phyloP scores from a whole-genome alignment of 108 stramenopile species.

The Epithemia pelagica region DNA sequence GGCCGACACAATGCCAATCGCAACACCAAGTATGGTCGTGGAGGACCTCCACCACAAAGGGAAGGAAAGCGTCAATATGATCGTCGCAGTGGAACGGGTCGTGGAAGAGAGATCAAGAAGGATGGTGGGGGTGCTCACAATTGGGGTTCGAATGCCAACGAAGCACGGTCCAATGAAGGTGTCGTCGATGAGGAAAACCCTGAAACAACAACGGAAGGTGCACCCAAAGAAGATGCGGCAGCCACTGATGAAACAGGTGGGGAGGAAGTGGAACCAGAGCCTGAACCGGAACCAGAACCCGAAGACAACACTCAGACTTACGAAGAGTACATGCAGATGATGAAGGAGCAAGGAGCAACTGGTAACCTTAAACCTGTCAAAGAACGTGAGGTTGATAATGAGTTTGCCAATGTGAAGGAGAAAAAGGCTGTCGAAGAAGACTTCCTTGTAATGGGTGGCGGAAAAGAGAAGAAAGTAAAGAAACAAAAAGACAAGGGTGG shows the following conservation, averaged over 20 bases:
- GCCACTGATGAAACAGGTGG: slow-evolving; percentile 12
- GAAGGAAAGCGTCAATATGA: slow-evolving; percentile 86
- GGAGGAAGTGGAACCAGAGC: slow-evolving; percentile 21
- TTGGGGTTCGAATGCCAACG: slow-evolving; percentile 84
- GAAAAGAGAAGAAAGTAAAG: slow-evolving; percentile 55
- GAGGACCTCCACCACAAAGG: slow-evolving; percentile 54
- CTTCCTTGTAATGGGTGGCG: slow-evolving; percentile 77
- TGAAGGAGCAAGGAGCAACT: slow-evolving; percentile 35
- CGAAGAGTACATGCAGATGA: slow-evolving; percentile 74
- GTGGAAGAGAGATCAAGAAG: slow-evolving; percentile 88
- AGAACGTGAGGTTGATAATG: slow-evolving; percentile 62
- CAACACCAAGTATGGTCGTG: slow-evolving; percentile 80
- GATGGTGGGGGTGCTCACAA: slow-evolving; percentile 85
- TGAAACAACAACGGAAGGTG: slow-evolving; percentile 7
- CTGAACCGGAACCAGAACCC: slow-evolving; percentile 65
- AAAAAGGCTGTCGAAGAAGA: slow-evolving; percentile 52
- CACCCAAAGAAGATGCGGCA: slow-evolving; percentile 14
- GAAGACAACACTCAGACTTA: slow-evolving; percentile 78
- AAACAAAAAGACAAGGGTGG: slow-evolving; percentile 50
- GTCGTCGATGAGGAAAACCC: slow-evolving; percentile 53
- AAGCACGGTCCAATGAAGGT: slow-evolving; percentile 45
- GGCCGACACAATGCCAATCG: slow-evolving; percentile 30
- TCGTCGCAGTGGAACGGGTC: slow-evolving; percentile 85
- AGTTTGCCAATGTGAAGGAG: slow-evolving; percentile 40
- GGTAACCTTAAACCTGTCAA: slow-evolving; percentile 48